Base-by-base conservation (phyloP, 2,329 filamentous ascomycete genomes). In the Beauveria bassiana region DNA sequence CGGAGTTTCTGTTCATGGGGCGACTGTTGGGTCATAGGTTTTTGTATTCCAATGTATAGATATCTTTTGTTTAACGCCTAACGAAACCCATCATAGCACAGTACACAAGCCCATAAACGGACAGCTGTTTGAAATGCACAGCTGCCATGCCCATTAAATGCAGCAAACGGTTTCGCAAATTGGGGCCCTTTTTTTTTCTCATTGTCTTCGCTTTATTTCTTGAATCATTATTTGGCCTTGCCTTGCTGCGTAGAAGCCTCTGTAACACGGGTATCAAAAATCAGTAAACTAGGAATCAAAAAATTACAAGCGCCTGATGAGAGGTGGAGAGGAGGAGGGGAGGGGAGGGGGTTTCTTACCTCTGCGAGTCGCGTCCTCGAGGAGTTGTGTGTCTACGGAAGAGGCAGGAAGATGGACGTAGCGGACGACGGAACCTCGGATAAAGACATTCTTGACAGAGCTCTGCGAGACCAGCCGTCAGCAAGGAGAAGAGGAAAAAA, bases 391-490 rank as follows among this genome's bases (percentile, higher is more conserved):
- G 72, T 97, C 93, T 45, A 97, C 92, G 49, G 90, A 88, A 31
- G 81, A 83, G 8, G 88, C 87, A 0, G 93, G 92, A 56, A 97
- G 79, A 74, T 97, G 91, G 55, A 97, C 91, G 71, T 97, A 97
- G 68, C 93, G 84, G 66, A 97, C 93, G 50, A 96, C 93, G 61
- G 90, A 96, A 38, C 93, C 93, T 70, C 93, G 85, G 70, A 97
- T 96, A 73, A 97, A 97, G 77, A 96, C 91, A 71, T 96, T 96
- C 79, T 96, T 96, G 66, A 96, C 92, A 20, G 91, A 85, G 74
- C 82, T 86, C 81, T 85, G 62, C 34, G 7, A 49, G 47, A 43
- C 9, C 4, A 20, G 51, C 14, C 26, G 18, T 61, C 57, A 57
- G 51, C 53, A 14, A 34, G 28, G 16, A 12, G 2, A 28, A 20